A percentile compares a stretch with the other conserved stretches of the same genome.
phyloP scores from a whole-genome alignment of 345 rosid species.

The Orychophragmus violaceus region DNA sequence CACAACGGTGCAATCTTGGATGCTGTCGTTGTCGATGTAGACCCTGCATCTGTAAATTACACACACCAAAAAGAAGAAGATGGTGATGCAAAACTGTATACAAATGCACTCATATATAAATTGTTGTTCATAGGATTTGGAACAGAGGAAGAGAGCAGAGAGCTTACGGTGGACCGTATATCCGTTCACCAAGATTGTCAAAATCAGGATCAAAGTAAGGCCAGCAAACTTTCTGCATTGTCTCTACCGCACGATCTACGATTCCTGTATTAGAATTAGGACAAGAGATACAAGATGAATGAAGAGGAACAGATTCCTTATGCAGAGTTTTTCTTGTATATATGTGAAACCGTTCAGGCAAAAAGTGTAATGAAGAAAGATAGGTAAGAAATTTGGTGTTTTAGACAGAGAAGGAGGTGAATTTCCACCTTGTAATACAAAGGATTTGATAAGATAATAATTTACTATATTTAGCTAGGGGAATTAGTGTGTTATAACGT shows the following conservation, averaged over 20 bases:
- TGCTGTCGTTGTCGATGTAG: conserved; percentile 63
- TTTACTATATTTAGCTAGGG: conserved; percentile 29
- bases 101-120: conserved; percentile 33
- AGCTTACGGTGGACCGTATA: conserved; percentile 58
- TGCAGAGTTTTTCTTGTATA: not conserved
- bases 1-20: conserved; percentile 61
- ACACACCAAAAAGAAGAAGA: not conserved
- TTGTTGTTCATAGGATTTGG: not conserved
- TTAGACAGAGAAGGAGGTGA: conserved; percentile 9
- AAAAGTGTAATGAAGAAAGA: conserved; percentile 2
- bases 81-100: conserved; percentile 15
- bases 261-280: not conserved
- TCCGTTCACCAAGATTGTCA: conserved; percentile 56
- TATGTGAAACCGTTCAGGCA: conserved; percentile 4
- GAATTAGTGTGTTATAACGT: conserved; percentile 22
- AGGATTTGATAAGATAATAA: conserved; percentile 20
- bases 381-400: conserved; percentile 3
- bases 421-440: conserved; percentile 19
- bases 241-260: not conserved
- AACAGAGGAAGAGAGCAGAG: not conserved
- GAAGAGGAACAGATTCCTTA: not conserved
- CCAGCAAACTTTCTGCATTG: conserved; percentile 58
- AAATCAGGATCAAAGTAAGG: conserved; percentile 89
- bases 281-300: not conserved
- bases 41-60: conserved; percentile 55